Evolutionary conservation across 106 monocot genomes (phyloP), one percentile per base, ranked within the genome.

Genomic region (Dioscorea zingiberensis): DNA sequence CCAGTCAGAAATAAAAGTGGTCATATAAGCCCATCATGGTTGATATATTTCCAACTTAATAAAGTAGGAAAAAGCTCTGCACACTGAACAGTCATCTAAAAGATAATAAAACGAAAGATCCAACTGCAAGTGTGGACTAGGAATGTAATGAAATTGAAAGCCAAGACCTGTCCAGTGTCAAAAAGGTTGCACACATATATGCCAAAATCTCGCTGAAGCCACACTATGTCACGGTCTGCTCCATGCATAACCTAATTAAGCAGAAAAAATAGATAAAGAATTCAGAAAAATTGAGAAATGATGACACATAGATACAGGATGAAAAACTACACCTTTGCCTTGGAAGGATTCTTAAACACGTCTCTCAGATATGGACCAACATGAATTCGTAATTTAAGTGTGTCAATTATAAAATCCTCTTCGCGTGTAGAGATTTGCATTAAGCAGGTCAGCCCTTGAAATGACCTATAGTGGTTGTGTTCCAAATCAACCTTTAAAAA

Each of bases 341-440:
- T 99, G 19, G 69, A 76, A 25, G 86, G 89, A 62, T 99, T 84
- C 79, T 87, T 93, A 64, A 99, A 99, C 27, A 83, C 68, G 69
- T 89, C 93, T 84, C 89, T 86, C 26, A 99, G 58, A 44, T 99
- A 74, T 70, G 93, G 93, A 48, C 98, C 98, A 79, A 99, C 65
- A 76, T 99, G 88, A 67, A 93, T 73, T 29, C 98, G 80, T 62
- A 99, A 71, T 68, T 99, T 99, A 67, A 99, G 73, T 21, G 93
- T 99, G 60, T 99, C 98, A 8, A 93, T 77, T 44, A 99, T 56
- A 66, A 93, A 99, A 64, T 99, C 89, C 48, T 99, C 93, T 44
- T 70, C 78, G 83, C 98, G 92, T 63, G 98, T 99, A 27, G 93
- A 99, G 65, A 99, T 89, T 89, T 89, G 93, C 98, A 93, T 99